Base-by-base conservation (phyloP, 2,329 filamentous ascomycete species). In the Ophiocordyceps robertsii region DNA sequence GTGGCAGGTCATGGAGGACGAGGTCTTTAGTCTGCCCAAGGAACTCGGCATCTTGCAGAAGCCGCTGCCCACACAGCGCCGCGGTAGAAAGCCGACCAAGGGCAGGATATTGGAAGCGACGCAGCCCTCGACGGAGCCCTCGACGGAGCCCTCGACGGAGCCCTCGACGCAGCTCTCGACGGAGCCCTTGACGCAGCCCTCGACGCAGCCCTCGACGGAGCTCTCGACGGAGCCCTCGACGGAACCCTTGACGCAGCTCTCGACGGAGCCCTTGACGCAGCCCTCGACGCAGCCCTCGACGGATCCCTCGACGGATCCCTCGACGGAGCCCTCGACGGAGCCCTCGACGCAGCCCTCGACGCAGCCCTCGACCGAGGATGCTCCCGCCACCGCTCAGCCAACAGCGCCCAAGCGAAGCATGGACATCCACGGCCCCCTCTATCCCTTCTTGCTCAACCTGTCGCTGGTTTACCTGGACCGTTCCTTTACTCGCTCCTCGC, bases 1-100 rank as follows among this genome's bases (percentile, higher is more conserved):
- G 10, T 88, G 83, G 82, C 57, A 74, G 7, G 59, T 82, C 3
- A 66, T 89, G 55, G 75, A 85, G 46, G 56, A 64, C 5, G 73
- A 86, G 40, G 77, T 88, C 12, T 84, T 88, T 50, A 65, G 69
- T 1, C 60, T 80, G 47, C 70, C 81, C 0, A 55, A 60, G 4
- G 70, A 64, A 45, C 60, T 86, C 17, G 72, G 77, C 11, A 64
- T 84, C 14, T 19, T 17, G 10, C 45, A 44, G 30, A 12, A 16
- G 31, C 11, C 31, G 11, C 2, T 6, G n/a, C n/a, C n/a, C 8
- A 13, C 2, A 11, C 6, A 19, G 17, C 33, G 11, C 16, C 5
- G 5, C 14, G 33, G 33, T 10, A 19, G 16, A 36, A 11, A 12
- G 29, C 8, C 37, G 30, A 19, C 16, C 41, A 48, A 43, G 24